Evolutionary conservation across 306 rosid genomes (phyloP).

Genomic region (Arachis stenosperma): DNA sequence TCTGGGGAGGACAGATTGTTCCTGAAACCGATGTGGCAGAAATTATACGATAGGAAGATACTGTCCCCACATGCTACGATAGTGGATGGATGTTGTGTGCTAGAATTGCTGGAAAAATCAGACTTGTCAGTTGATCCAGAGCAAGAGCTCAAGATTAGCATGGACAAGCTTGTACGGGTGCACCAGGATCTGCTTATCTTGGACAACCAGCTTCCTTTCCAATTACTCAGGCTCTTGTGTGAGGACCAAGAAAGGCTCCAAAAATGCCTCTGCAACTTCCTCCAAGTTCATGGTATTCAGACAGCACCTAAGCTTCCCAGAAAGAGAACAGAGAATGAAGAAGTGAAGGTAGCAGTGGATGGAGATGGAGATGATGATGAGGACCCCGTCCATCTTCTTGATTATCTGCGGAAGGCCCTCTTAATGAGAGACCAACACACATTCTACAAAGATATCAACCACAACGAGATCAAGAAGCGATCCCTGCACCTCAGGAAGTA

Average conservation of each 20-base stretch:
- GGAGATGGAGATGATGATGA: not conserved
- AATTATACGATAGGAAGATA: too few species aligned
- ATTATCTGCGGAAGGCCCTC: not conserved
- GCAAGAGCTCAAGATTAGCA: not conserved
- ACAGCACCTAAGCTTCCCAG: not conserved
- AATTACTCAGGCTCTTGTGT: not conserved
- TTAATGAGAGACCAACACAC: not conserved
- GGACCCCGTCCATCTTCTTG: not conserved
- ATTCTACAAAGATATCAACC: too few species aligned
- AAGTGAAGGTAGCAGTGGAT: not conserved
- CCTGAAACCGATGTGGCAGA: too few species aligned
- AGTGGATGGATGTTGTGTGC: not conserved
- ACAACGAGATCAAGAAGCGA: too few species aligned
- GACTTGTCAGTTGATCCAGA: not conserved
- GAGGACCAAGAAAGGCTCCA: not conserved
- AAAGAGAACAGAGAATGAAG: too few species aligned
- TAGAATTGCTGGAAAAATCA: not conserved
- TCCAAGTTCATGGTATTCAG: not conserved
- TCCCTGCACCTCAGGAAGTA: not conserved
- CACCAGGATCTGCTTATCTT: too few species aligned
- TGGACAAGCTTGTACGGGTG: not conserved
- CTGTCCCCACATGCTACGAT: too few species aligned
- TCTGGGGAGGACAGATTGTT: too few species aligned
- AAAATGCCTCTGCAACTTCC: not conserved
- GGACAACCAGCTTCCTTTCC: not conserved